These are phyloP conservation scores for Conringia planisiliqua DNA, from an alignment of 345 rosid species.

Conservation along the genomic window DNA sequence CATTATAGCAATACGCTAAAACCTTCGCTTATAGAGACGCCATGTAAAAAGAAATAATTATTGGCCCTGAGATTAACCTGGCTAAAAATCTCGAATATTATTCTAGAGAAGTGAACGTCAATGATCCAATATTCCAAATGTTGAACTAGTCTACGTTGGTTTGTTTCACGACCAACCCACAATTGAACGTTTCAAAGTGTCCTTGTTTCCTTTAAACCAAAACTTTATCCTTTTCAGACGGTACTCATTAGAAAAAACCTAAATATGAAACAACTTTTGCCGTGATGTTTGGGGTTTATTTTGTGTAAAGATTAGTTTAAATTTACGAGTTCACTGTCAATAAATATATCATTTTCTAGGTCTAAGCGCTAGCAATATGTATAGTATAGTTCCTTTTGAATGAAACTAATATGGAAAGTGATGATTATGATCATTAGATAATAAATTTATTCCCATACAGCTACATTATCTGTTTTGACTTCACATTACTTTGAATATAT, in stretches of 20 bases:
- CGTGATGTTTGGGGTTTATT: conserved; percentile 10
- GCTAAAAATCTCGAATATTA: neutral
- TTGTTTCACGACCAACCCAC: conserved; percentile 4
- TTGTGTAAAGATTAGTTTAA: neutral
- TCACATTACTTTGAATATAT: neutral
- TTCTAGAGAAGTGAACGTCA: neutral
- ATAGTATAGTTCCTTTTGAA: neutral
- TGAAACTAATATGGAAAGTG: neutral
- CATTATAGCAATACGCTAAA: neutral
- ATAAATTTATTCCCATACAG: too few species aligned
- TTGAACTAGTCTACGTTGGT: conserved; percentile 23
- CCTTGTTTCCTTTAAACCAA: neutral
- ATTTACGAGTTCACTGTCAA: neutral
- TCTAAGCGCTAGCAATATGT: neutral
- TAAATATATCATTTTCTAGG: too few species aligned
- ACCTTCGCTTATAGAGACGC: neutral
- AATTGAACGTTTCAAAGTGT: conserved; percentile 28
- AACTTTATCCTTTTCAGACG: conserved; percentile 19
- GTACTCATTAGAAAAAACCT: neutral
- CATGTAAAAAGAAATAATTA: neutral
- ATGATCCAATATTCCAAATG: neutral
- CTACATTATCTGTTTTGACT: neutral
- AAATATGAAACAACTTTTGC: neutral
- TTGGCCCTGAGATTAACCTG: neutral
- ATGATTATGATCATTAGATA: neutral